These are phyloP conservation scores for Amphibolis antarctica DNA, from an alignment of 106 monocot genomes.

Conservation along the genomic window DNA sequence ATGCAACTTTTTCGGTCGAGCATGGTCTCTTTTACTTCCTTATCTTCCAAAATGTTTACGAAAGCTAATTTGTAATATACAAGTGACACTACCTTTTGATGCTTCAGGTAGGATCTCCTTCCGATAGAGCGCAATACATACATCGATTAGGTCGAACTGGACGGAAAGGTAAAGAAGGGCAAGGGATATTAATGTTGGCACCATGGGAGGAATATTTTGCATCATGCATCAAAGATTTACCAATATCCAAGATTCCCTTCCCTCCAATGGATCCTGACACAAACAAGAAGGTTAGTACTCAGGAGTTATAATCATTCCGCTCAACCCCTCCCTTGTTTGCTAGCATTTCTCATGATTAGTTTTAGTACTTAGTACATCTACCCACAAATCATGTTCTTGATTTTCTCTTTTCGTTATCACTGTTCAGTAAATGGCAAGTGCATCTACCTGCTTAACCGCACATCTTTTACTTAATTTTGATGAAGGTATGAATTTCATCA, in stretches of 20 bases:
- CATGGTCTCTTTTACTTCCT: too few relatives aligned
- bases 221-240: constrained; percentile 49
- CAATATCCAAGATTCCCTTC: constrained; percentile 32
- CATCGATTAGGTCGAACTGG: constrained; percentile 78
- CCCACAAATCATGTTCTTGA: too few relatives aligned
- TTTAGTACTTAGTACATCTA: too few relatives aligned
- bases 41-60: too few relatives aligned
- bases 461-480: background rate
- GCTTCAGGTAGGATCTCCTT: constrained; percentile 44
- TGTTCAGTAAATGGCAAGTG: too few relatives aligned
- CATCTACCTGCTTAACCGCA: too few relatives aligned
- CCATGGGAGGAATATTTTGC: constrained; percentile 63
- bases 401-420: too few relatives aligned
- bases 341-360: too few relatives aligned
- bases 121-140: constrained; percentile 74
- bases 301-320: background rate
- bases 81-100: background rate
- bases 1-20: too few relatives aligned
- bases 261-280: constrained; percentile 25
- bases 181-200: constrained; percentile 55
- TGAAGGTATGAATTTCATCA: background rate
- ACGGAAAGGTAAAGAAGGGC: constrained; percentile 67
- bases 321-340: background rate
- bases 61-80: too few relatives aligned
- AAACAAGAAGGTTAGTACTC: constrained; percentile 29